Conservation (phyloP, 306 rosid genomes). For the Rosa multiflora region DNA sequence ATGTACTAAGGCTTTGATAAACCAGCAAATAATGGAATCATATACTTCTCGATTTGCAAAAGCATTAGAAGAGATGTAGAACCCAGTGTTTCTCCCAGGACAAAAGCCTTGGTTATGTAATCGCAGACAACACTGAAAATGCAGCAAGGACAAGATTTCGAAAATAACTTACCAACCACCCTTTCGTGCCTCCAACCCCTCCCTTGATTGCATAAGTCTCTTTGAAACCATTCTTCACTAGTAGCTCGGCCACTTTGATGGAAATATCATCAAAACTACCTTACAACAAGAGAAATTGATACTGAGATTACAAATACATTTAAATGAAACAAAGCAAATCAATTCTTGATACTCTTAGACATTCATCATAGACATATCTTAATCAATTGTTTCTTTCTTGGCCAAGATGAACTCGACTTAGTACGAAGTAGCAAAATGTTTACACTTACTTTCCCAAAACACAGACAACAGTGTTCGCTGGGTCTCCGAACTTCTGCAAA, state of each 20-base stretch:
- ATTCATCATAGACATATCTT: too few relatives aligned
- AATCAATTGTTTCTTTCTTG: not conserved
- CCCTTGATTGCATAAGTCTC: conserved; percentile 88
- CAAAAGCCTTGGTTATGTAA: conserved; percentile 9
- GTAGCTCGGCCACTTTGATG: conserved; percentile 78
- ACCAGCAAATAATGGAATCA: not conserved
- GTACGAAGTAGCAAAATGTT: not conserved
- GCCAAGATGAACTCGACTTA: not conserved
- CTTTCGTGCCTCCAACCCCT: conserved; percentile 78
- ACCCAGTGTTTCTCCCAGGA: not conserved
- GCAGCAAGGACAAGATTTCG: not conserved
- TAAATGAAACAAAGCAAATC: conserved; percentile 13
- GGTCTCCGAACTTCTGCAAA: conserved; percentile 47
- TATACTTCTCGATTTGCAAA: not conserved
- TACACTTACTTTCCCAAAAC: conserved; percentile 72
- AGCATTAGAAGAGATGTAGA: not conserved
- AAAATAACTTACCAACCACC: conserved; percentile 77
- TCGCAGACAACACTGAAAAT: not conserved
- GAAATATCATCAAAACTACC: conserved; percentile 96
- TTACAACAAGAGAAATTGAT: conserved; percentile 57
- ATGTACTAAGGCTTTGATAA: not conserved
- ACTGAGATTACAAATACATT: conserved; percentile 25
- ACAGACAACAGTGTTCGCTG: conserved; percentile 52
- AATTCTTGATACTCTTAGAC: not conserved
- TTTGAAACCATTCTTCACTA: conserved; percentile 87